Evolutionary conservation across 352 stramenopile species (phyloP).

Genomic region (Phytophthora pluvialis): DNA sequence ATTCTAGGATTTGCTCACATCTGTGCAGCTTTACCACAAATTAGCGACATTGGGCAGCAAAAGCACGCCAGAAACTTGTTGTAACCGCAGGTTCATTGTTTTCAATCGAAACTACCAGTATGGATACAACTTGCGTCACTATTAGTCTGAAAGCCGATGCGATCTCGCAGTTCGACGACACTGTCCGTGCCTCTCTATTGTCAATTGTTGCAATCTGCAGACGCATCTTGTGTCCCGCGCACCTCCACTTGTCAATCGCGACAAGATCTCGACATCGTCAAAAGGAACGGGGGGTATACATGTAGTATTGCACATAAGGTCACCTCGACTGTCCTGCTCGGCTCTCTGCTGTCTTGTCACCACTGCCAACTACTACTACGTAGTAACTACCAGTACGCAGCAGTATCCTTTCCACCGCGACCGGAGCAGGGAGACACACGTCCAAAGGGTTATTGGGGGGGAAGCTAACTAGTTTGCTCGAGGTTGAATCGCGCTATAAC

Average conservation of each 20-base stretch:
- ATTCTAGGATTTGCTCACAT: conserved; percentile 14
- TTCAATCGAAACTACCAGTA: background rate
- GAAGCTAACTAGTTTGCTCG: conserved; percentile 29
- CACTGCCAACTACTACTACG: too few species aligned
- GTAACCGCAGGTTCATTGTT: background rate
- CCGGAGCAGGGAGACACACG: conserved; percentile 2
- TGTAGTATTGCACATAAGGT: conserved; percentile 25
- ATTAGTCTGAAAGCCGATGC: background rate
- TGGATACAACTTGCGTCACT: background rate
- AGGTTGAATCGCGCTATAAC: conserved; percentile 28
- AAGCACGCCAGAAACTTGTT: background rate
- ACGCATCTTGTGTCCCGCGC: background rate
- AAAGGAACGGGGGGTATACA: conserved; percentile 20
- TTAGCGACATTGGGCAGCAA: background rate
- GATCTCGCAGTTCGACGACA: conserved; percentile 1
- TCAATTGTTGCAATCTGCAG: conserved; percentile 7
- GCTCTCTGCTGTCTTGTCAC: conserved; percentile 15
- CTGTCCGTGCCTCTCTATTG: background rate
- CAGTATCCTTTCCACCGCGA: conserved; percentile 17
- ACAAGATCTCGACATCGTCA: conserved; percentile 6
- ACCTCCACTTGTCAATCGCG: conserved; percentile 9
- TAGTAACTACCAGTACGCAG: background rate
- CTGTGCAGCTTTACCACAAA: background rate
- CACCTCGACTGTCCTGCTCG: conserved; percentile 5
- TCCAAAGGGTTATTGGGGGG: conserved; percentile 1